phyloP scores from a whole-genome alignment of 2,329 filamentous ascomycete species.

The Fusarium phyllophilum region DNA sequence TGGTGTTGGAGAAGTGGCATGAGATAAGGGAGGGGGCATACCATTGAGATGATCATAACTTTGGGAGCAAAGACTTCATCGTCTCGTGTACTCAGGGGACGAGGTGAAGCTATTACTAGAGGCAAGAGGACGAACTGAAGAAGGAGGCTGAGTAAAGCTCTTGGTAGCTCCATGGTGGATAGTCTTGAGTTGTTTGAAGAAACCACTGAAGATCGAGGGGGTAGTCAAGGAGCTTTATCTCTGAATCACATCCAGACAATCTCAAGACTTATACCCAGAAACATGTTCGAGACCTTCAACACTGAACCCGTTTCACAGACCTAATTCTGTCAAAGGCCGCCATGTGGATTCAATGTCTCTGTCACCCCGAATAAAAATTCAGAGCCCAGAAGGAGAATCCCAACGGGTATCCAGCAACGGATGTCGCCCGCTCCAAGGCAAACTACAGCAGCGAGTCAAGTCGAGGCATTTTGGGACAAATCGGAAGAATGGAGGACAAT shows the following conservation, averaged over 20 bases:
- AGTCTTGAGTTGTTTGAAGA: background rate
- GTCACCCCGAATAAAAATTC: constrained; percentile 22
- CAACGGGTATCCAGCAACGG: constrained; percentile 3
- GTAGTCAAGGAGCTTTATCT: constrained; percentile 13
- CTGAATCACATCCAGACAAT: background rate
- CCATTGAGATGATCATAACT: constrained; percentile 72
- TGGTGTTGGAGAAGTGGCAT: background rate
- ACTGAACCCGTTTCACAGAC: constrained; percentile 20
- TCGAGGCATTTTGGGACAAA: constrained; percentile 2
- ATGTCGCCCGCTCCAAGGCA: constrained; percentile 4
- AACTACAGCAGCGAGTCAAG: constrained; percentile 15
- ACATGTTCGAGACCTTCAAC: constrained; percentile 13
- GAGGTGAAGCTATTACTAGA: background rate
- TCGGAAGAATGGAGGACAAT: constrained; percentile 28
- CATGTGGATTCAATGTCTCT: constrained; percentile 35
- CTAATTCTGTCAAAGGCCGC: background rate
- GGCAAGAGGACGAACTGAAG: background rate
- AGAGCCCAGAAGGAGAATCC: background rate
- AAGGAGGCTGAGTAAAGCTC: constrained; percentile 8
- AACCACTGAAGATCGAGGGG: background rate
- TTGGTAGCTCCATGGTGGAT: constrained; percentile 16
- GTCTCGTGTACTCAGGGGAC: background rate
- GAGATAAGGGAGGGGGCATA: constrained; percentile 45
- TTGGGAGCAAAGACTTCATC: constrained; percentile 60
- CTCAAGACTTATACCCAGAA: background rate